Conservation (phyloP, 75 land plant species). For the Gnetum montanum region DNA sequence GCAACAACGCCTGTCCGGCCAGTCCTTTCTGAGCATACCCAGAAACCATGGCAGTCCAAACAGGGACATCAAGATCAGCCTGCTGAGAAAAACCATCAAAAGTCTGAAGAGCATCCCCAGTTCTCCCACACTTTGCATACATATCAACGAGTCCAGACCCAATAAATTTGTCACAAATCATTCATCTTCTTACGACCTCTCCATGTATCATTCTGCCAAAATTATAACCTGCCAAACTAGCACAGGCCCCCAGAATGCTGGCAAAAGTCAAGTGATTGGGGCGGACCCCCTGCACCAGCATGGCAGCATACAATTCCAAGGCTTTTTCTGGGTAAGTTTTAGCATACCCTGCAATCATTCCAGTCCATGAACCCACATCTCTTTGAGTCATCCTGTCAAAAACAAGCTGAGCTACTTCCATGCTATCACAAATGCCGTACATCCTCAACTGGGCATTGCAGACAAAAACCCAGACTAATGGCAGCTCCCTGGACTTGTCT, state of each 20-base stretch:
- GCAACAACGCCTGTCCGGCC: not conserved
- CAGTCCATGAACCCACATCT: slow-evolving; percentile 21
- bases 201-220: too few relatives aligned
- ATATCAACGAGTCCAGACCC: slow-evolving; percentile 7
- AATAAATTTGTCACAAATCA: not conserved
- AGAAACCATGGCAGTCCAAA: slow-evolving; percentile 7
- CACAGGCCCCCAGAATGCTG: slow-evolving; percentile 3
- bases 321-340: slow-evolving; percentile 8
- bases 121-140: slow-evolving; percentile 10
- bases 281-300: not conserved
- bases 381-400: slow-evolving; percentile 4
- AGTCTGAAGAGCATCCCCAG: not conserved
- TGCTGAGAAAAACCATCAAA: slow-evolving; percentile 1
- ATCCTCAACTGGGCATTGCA: slow-evolving; percentile 11
- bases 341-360: slow-evolving; percentile 16
- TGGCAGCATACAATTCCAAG: not conserved
- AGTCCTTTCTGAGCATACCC: slow-evolving; percentile 1
- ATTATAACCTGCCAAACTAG: not conserved
- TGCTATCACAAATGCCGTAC: slow-evolving; percentile 12
- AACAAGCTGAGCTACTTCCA: slow-evolving; percentile 5
- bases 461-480: not conserved
- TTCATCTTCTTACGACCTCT: too few relatives aligned
- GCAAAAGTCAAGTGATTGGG: not conserved
- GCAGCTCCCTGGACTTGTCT: not conserved
- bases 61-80: not conserved